Base-by-base conservation (phyloP, 2,329 filamentous ascomycete species). In the Drechmeria coniospora region DNA sequence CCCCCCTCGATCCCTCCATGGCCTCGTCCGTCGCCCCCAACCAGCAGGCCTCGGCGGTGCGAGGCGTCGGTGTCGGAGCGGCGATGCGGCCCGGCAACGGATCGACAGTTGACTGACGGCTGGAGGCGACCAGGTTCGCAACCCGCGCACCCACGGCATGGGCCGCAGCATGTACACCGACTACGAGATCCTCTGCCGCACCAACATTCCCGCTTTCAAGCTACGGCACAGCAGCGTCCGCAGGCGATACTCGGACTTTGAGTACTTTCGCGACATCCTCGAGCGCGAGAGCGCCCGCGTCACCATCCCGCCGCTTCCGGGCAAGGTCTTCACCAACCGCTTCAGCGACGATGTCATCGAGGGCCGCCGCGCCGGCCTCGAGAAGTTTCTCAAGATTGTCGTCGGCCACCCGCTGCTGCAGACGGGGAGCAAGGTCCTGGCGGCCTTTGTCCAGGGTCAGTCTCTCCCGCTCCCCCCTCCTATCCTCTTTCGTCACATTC, bases 271-370 rank as follows among this genome's bases (percentile, higher is more conserved):
- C 50, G 90, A 98, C 56, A 92, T 95, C 38, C 72, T 98, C 34
- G 90, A 98, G 69, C 77, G 90, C 42, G 90, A 98, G 60, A 81
- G 74, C 44, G 86, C 86, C 32, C 73, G 87, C 39, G 90, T 98
- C 32, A 93, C 84, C 14, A 98, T 98, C 47, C 90, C 90, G 1
- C 87, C 90, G 5, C 61, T 98, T 37, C 90, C 90, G 0, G 90
- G 90, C 28, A 98, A 95, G 59, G 90, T 98, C 31, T 94, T 95
- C 44, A 93, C 87, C 28, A 95, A 95, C 56, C 74, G 90, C 25
- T 98, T 98, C 62, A 92, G 81, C 46, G 90, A 98, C 59, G 86
- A 93, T 51, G 87, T 98, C 46, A 98, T 98, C 51, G 90, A 95
- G 63, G 82, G 92, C 47, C 68, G 90, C 30, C 67, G 87, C 37